Evolutionary conservation across 2,329 filamentous ascomycete genomes (phyloP).

Genomic region (Nigrograna mackinnonii): DNA sequence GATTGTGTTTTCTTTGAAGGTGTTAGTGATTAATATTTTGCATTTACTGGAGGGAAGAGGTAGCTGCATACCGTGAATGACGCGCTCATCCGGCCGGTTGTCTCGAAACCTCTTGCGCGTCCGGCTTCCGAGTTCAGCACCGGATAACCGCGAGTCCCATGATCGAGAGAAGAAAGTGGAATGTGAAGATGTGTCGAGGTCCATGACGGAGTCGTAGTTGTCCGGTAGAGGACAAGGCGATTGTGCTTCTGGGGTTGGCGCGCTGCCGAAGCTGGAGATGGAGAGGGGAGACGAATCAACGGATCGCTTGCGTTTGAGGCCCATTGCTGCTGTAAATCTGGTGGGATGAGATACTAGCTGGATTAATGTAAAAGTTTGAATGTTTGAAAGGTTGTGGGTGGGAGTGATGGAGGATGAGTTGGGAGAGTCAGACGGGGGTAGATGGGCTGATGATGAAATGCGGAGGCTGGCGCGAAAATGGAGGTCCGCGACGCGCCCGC

Average conservation of each 20-base stretch:
- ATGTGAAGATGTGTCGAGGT: conserved; percentile 10
- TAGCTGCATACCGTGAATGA: conserved; percentile 58
- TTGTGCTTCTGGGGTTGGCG: conserved; percentile 33
- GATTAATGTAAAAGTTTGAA: not conserved
- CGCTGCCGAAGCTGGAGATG: conserved; percentile 39
- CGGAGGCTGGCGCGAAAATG: conserved; percentile 24
- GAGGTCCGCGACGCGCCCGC: conserved; percentile 22
- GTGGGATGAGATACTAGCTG: conserved; percentile 3
- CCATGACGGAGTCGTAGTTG: conserved; percentile 29
- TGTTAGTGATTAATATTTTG: not conserved
- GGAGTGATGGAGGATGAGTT: conserved; percentile 2
- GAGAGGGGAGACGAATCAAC: conserved; percentile 49
- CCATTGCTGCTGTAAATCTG: conserved; percentile 44
- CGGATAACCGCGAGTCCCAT: conserved; percentile 26
- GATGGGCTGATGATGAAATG: conserved; percentile 19
- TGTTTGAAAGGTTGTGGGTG: conserved; percentile 3
- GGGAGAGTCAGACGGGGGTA: not conserved
- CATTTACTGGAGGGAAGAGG: no score
- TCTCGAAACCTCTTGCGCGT: conserved; percentile 64
- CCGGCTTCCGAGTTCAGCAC: conserved; percentile 54
- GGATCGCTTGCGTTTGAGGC: conserved; percentile 63
- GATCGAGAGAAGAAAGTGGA: conserved; percentile 2
- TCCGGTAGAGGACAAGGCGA: conserved; percentile 25
- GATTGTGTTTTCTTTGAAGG: conserved; percentile 47
- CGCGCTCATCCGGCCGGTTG: conserved; percentile 59